These are phyloP conservation scores for Populus euphratica DNA, from an alignment of 345 rosid genomes.

Conservation along the genomic window DNA sequence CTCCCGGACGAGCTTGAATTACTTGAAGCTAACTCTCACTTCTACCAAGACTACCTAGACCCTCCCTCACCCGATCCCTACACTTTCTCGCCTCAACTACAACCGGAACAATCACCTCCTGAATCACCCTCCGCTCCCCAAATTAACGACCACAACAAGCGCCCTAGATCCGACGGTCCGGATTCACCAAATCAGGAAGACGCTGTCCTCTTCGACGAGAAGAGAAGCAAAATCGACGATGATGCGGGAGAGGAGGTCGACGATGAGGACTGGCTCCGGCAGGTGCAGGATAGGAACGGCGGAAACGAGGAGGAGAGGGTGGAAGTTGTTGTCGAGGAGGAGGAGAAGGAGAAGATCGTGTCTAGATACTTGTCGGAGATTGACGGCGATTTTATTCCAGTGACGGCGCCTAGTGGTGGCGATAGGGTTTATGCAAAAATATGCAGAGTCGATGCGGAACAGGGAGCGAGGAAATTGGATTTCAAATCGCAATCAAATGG, in stretches of 20 bases:
- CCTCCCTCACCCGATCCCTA: slow-evolving; percentile 28
- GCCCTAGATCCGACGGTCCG: slow-evolving; percentile 32
- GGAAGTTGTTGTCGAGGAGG: slow-evolving; percentile 14
- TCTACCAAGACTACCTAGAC: slow-evolving; percentile 42
- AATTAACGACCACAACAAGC: slow-evolving; percentile 39
- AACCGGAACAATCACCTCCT: slow-evolving; percentile 10
- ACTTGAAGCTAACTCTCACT: slow-evolving; percentile 63
- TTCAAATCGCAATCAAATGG: slow-evolving; percentile 43
- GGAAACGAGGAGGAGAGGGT: slow-evolving; percentile 22
- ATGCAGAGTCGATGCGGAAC: slow-evolving; percentile 42
- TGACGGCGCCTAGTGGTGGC: slow-evolving; percentile 80
- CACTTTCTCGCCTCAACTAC: slow-evolving; percentile 25
- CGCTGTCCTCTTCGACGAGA: slow-evolving; percentile 32
- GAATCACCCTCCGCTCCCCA: slow-evolving; percentile 21
- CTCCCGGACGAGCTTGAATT: slow-evolving; percentile 85
- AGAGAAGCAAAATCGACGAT: slow-evolving; percentile 45
- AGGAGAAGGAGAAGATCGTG: slow-evolving; percentile 44
- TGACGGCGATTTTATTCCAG: slow-evolving; percentile 77
- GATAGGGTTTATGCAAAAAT: slow-evolving; percentile 86
- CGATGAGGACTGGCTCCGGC: slow-evolving; percentile 60
- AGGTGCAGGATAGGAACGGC: slow-evolving; percentile 35
- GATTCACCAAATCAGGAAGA: slow-evolving; percentile 25
- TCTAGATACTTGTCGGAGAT: slow-evolving; percentile 70
- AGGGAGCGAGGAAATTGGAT: slow-evolving; percentile 40
- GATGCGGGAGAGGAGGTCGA: slow-evolving; percentile 22